These are phyloP conservation scores for Dendrothele bispora DNA, from an alignment of 768 basidiomycete species.

Conservation along the genomic window DNA sequence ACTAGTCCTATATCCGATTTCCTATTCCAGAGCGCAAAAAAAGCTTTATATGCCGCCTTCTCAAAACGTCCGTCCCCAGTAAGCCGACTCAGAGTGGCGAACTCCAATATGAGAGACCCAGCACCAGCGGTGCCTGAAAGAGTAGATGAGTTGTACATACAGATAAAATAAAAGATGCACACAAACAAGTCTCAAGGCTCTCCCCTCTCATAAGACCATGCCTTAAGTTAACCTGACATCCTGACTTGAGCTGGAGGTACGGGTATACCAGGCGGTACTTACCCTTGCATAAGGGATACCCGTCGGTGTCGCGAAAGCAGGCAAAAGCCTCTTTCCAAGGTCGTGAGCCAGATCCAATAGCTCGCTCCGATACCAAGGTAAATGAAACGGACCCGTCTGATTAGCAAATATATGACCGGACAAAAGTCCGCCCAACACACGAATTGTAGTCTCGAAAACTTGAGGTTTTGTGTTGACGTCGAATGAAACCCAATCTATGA, in stretches of 20 bases:
- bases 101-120: constrained; percentile 91
- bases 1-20: constrained; percentile 82
- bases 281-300: constrained; percentile 93
- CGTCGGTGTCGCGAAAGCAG: constrained; percentile 90
- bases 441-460: constrained; percentile 96
- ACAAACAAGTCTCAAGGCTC: constrained; percentile 81
- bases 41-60: constrained; percentile 85
- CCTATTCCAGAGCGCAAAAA: constrained; percentile 92
- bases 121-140: constrained; percentile 84
- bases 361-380: constrained; percentile 85
- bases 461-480: constrained; percentile 96
- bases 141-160: constrained; percentile 5
- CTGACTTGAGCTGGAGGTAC: constrained; percentile 5
- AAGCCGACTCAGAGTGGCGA: constrained; percentile 87
- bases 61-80: constrained; percentile 91
- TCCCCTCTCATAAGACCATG: constrained; percentile 78
- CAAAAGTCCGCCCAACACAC: constrained; percentile 87
- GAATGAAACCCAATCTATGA: constrained; percentile 83
- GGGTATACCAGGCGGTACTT: constrained; percentile 16
- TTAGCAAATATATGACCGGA: constrained; percentile 86
- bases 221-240: constrained; percentile 72
- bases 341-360: constrained; percentile 81
- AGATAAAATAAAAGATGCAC: background rate
- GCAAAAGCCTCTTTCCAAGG: constrained; percentile 81
- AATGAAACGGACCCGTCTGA: constrained; percentile 60